Percentiles rank a stretch among this genome's conserved stretches.
phyloP scores from a whole-genome alignment of 192 early-diverging fungal species.

The Coemansia sp. region DNA sequence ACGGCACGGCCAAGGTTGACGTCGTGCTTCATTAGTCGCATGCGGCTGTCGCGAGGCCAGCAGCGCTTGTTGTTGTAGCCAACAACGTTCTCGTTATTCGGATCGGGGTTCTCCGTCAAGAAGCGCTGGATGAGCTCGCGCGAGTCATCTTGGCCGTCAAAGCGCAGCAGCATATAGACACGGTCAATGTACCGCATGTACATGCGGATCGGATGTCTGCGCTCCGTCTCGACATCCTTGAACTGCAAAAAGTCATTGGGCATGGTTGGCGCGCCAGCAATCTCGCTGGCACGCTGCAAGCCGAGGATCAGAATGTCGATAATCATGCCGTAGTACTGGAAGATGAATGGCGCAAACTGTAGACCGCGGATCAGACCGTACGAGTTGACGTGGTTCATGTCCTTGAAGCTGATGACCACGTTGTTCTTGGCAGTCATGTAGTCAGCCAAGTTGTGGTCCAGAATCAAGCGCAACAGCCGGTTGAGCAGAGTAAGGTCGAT shows the following conservation, averaged over 20 bases:
- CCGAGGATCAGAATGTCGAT: slow-evolving; percentile 94
- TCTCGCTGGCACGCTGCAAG: slow-evolving; percentile 92
- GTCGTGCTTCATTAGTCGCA: slow-evolving; percentile 99
- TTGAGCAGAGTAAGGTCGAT: slow-evolving; percentile 97
- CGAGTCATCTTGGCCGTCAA: slow-evolving; percentile 86
- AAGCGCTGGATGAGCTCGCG: slow-evolving; percentile 96
- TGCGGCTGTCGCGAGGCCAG: slow-evolving; percentile 99
- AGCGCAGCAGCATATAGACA: slow-evolving; percentile 93
- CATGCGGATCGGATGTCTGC: slow-evolving; percentile 94
- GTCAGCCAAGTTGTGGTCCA: slow-evolving; percentile 99
- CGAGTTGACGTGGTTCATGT: slow-evolving; percentile 99
- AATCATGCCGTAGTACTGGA: slow-evolving; percentile 99
- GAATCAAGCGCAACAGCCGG: slow-evolving; percentile 89
- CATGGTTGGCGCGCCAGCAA: slow-evolving; percentile 90
- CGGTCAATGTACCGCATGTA: slow-evolving; percentile 96
- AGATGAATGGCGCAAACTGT: slow-evolving; percentile 97
- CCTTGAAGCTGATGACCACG: slow-evolving; percentile 96
- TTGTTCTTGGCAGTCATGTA: slow-evolving; percentile 99
- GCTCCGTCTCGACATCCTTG: slow-evolving; percentile 88
- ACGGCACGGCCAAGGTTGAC: slow-evolving; percentile 97
- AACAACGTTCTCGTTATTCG: slow-evolving; percentile 98
- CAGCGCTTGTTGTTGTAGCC: slow-evolving; percentile 99
- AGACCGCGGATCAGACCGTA: slow-evolving; percentile 97
- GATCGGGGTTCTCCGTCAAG: slow-evolving; percentile 97
- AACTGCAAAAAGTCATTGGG: slow-evolving; percentile 99